These are phyloP conservation scores for Cladosporium sp. DNA, from an alignment of 2,329 filamentous ascomycete genomes.

Conservation along the genomic window DNA sequence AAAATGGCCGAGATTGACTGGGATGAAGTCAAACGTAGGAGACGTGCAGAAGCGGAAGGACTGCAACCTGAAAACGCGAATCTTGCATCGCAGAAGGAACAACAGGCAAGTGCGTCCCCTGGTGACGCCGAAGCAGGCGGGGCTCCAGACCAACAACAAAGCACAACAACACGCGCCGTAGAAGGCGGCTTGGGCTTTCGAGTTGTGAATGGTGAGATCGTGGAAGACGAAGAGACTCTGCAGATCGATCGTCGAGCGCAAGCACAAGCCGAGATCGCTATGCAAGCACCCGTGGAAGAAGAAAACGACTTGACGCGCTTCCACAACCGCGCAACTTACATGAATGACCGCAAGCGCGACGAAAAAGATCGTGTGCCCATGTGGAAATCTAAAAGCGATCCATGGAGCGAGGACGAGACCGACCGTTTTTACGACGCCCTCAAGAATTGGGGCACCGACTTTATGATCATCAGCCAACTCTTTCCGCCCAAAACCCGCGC, in stretches of 20 bases:
- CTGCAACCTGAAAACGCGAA: constrained; percentile 14
- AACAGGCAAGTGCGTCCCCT: constrained; percentile 1
- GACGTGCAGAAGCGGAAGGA: constrained; percentile 34
- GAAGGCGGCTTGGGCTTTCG: constrained; percentile 40
- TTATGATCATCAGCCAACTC: constrained; percentile 72
- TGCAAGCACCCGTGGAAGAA: constrained; percentile 57
- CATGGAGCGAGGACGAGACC: constrained; percentile 68
- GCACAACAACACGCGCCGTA: constrained; percentile 1
- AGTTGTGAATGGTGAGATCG: constrained; percentile 67
- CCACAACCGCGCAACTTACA: constrained; percentile 65
- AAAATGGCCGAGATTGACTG: constrained; percentile 66
- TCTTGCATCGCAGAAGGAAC: constrained; percentile 10
- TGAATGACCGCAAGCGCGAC: constrained; percentile 55
- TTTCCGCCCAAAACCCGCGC: constrained; percentile 68
- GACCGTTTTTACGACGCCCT: constrained; percentile 73
- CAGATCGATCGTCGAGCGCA: constrained; percentile 65
- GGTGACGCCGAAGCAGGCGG: constrained; percentile 12
- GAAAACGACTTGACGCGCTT: constrained; percentile 74
- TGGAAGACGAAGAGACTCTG: constrained; percentile 64
- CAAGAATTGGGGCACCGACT: constrained; percentile 75
- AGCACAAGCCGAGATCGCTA: constrained; percentile 50
- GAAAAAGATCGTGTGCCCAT: constrained; percentile 41
- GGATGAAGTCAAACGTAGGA: constrained; percentile 44
- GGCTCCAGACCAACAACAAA: constrained; percentile 5
- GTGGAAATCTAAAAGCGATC: constrained; percentile 51